Base-by-base conservation (phyloP, 306 rosid genomes). In the Sechiopsis laciniata region DNA sequence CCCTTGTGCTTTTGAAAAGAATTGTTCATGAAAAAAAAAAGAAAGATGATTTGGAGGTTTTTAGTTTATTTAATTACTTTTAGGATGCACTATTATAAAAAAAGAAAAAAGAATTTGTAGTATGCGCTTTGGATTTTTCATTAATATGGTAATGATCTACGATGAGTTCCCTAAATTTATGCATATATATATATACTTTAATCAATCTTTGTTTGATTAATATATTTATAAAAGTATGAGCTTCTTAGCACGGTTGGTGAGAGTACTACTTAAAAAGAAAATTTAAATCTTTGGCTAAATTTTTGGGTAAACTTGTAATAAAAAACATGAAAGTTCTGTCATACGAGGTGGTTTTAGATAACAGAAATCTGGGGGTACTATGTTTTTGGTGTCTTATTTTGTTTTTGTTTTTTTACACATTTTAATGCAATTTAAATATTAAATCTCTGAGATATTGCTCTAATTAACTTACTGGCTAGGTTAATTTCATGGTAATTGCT, bases 181-280 rank as follows among this genome's bases (percentile, higher is more conserved):
- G 10, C 29, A 65, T 19, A 10, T 42, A 63, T 32, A 10, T 10
- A 45, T 45, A 45, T 45, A 45, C 11, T 12, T 63, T 63, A 63
- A 63, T 42, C 11, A 42, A 65, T 65, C 24, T 35, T 10, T 2
- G 37, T 58, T 11, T 58, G n/a, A 22, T 58, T 0, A 22, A 2
- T 10, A 4, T 20, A 22, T 58, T 9, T 40, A 32, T n/a, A n/a
- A 35, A 65, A 65, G 42, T 3, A 10, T 65, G 71, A 42, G 11
- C 52, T 42, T 67, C 46, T 62, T 67, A 1, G 55, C 55, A 45
- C 20, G 56, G 72, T 67, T 46, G 72, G 26, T 19, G 56, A 65
- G 71, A 40, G 50, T 6, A 17, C 22, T 37, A 65, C 16, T 65
- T 17, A 2, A 4, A 4, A 17, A 64, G 11, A n/a, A 14, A 58